Base-by-base conservation (phyloP, 768 basidiomycete species). In the Leccinum imitatum region DNA sequence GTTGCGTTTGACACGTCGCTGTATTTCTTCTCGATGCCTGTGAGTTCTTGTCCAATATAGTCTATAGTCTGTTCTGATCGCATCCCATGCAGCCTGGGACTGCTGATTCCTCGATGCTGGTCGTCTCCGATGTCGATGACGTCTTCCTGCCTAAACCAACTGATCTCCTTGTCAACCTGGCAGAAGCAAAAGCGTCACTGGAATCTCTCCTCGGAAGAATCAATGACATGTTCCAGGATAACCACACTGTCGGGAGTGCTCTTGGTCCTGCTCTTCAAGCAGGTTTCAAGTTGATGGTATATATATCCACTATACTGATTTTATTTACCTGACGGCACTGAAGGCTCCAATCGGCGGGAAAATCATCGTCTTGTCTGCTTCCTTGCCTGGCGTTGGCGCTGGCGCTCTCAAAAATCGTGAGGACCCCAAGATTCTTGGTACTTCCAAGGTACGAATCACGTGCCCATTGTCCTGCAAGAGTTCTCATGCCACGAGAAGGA, bases 221-320 rank as follows among this genome's bases (percentile, higher is more conserved):
- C 57, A 91, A 87, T 66, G 96, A 95, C 58, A 98, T 99, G 96
- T 99, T 98, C 84, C 86, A 90, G 73, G 96, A 98, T n/a, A 93
- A 93, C 61, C 89, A 88, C 69, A 87, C 88, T 30, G 87, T 95
- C 59, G 96, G 95, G 3, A 95, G 91, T 74, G 97, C 97, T 3
- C 78, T 98, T 67, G 95, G 97, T 27, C 92, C 96, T 17, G 97
- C 93, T 27, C 77, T 98, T 47, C 95, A 98, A 72, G 95, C 95
- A 44, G 97, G 93, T 31, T 97, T 91, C 79, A 96, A 98, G 77
- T 74, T 99, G 64, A 94, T 97, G 84, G 93, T 91, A 67, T 30
- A 78, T 30, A 33, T 33, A 8, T 23, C 6, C 15, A n/a, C 19
- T 11, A 4, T 37, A 6, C 37, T 1, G 8, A n/a, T 19, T 23